These are phyloP conservation scores for Nevesoporus exiguus DNA, from an alignment of 768 basidiomycete genomes.

Conservation along the genomic window DNA sequence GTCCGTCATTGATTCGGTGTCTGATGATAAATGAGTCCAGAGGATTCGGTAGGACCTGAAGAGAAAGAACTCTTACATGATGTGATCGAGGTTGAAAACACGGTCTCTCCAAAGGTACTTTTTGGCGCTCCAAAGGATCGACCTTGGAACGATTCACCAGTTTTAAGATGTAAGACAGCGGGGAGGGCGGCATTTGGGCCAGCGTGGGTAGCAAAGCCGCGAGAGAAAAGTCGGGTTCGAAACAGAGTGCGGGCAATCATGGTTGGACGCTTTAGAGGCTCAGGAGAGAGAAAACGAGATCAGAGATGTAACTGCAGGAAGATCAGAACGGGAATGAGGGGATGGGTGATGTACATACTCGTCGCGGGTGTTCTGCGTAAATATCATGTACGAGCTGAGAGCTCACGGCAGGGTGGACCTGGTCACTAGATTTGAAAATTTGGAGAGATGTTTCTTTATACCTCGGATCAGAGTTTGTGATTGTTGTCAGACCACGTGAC, in stretches of 20 bases:
- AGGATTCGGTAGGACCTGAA: constrained; percentile 1
- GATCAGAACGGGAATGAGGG: constrained; percentile 20
- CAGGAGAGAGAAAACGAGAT: constrained; percentile 81
- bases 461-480: constrained; percentile 11
- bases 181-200: constrained; percentile 50
- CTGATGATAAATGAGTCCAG: constrained; percentile 38
- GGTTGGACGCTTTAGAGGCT: constrained; percentile 25
- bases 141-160: constrained; percentile 89
- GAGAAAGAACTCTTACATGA: constrained; percentile 66
- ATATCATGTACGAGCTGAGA: constrained; percentile 61
- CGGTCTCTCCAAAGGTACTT: constrained; percentile 93
- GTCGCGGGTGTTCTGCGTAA: constrained; percentile 85
- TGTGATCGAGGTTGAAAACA: constrained; percentile 98
- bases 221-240: constrained; percentile 46
- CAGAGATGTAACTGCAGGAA: constrained; percentile 72
- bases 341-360: constrained; percentile 50
- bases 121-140: constrained; percentile 84
- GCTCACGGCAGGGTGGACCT: constrained; percentile 11
- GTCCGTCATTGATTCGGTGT: constrained; percentile 99
- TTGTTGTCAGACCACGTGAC: constrained; percentile 15
- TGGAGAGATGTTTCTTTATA: constrained; percentile 11
- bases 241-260: constrained; percentile 61
- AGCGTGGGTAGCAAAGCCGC: constrained; percentile 68
- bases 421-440: neutral
- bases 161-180: constrained; percentile 87